Percentiles rank a stretch among this genome's conserved stretches.
phyloP scores from a whole-genome alignment of 495 filamentous ascomycete genomes.

The Bryoglossum gracile region DNA sequence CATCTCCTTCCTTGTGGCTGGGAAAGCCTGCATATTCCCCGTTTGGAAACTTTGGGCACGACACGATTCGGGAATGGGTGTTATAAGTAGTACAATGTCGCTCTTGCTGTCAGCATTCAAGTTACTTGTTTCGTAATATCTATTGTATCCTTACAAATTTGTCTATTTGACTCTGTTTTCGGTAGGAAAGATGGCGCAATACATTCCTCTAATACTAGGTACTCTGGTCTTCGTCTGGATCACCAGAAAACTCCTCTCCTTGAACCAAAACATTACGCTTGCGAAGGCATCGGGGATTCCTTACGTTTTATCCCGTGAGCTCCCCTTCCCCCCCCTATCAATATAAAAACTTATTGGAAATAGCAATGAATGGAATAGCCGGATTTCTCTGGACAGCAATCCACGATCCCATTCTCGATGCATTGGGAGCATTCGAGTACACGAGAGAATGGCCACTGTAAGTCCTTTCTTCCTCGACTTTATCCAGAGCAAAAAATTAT shows the following conservation, averaged over 20 bases:
- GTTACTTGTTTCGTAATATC: too few relatives aligned
- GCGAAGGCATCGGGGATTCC: conserved; percentile 14
- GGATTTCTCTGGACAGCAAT: conserved; percentile 14
- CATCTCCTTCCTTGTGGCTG: too few relatives aligned
- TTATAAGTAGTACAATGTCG: too few relatives aligned
- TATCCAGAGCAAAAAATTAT: not conserved
- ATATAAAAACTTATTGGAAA: not conserved
- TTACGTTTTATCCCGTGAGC: conserved; percentile 13
- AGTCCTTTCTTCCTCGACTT: not conserved
- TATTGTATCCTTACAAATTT: too few relatives aligned
- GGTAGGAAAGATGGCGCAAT: not conserved
- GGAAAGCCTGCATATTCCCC: too few relatives aligned
- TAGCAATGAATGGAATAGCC: conserved; percentile 10
- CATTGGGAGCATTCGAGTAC: not conserved
- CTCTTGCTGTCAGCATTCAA: too few relatives aligned
- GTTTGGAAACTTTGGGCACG: too few relatives aligned
- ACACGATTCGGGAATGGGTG: too few relatives aligned
- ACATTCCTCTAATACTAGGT: conserved; percentile 1
- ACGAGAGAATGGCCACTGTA: conserved; percentile 10
- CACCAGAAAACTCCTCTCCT: not conserved
- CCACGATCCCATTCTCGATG: conserved; percentile 6
- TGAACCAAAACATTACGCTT: conserved; percentile 5
- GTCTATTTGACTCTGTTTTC: too few relatives aligned
- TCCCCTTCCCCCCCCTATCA: not conserved
- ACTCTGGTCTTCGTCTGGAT: conserved; percentile 5